Base-by-base conservation (phyloP, 2,329 filamentous ascomycete species). In the Emmonsia crescens region DNA sequence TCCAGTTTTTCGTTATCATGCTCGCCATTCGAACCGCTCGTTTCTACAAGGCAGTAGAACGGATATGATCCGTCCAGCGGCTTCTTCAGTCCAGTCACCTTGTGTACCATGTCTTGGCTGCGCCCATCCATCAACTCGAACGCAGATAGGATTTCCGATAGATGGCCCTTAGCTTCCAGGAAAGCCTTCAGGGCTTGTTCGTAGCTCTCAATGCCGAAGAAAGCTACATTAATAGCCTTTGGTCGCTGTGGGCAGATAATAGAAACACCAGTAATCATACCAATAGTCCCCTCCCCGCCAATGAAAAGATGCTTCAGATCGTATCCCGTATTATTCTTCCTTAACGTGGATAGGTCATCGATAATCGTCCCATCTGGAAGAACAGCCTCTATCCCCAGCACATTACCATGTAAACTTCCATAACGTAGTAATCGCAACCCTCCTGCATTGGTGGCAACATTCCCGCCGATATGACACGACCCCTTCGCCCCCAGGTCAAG, bases 311-410 rank as follows among this genome's bases (percentile, higher is more conserved):
- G 93, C 80, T 96, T 96, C 62, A 96, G 77, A 73, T 99, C 95
- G 76, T 97, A 99, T 33, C 94, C 94, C 1, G 94, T 99, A 79
- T 99, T 99, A 81, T 99, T 97, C 81, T 99, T 99, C 67, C 94
- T 86, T 62, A 99, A 80, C 63, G 84, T 92, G 68, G 85, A 88
- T 38, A 99, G 85, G 69, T 96, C 91, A 69, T 97, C 86, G 54
- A 99, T 82, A 67, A 99, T 83, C 6, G 91, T 96, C 60, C 94
- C 94, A 72, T 99, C 90, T 0, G 94, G 90, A 48, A 99, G 80
- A 9, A 99, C 95, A 24, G 89, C 94, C 78, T 99, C 93, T 59
- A 99, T 81, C 31, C 94, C 94, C 19, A 99, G 82, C 1, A 97
- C 91, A 61, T 83, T 96, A 27, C 94, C 94, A 76, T 99, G 94